Conservation (phyloP, 2,329 filamentous ascomycete genomes). For the Paecilomyces dactylethromorphus region DNA sequence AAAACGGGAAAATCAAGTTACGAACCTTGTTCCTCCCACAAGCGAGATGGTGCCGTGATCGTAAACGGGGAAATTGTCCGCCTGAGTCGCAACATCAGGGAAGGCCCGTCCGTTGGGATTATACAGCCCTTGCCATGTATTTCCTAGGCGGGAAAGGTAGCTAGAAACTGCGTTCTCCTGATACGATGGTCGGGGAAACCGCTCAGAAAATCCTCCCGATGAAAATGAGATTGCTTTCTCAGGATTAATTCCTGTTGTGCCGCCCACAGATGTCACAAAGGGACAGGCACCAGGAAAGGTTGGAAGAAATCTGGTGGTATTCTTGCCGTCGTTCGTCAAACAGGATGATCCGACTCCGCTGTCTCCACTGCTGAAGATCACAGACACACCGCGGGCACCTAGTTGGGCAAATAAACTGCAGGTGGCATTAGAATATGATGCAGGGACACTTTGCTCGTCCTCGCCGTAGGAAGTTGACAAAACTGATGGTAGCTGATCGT, state of each 20-base stretch:
- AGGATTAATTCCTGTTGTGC: slow-evolving; percentile 47
- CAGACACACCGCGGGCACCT: slow-evolving; percentile 58
- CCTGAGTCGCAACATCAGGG: slow-evolving; percentile 58
- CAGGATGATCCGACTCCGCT: slow-evolving; percentile 51
- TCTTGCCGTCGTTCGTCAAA: slow-evolving; percentile 49
- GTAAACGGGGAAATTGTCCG: slow-evolving; percentile 33
- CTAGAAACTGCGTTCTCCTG: slow-evolving; percentile 38
- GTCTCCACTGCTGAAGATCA: slow-evolving; percentile 62
- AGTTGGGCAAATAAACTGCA: slow-evolving; percentile 60
- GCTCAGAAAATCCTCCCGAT: slow-evolving; percentile 43
- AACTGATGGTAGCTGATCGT: slow-evolving; percentile 54
- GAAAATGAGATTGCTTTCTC: slow-evolving; percentile 51
- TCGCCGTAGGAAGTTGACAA: slow-evolving; percentile 67
- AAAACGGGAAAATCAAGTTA: neutral
- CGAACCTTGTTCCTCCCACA: slow-evolving; percentile 44
- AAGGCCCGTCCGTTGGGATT: slow-evolving; percentile 51
- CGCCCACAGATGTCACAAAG: slow-evolving; percentile 58
- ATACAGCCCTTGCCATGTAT: slow-evolving; percentile 40
- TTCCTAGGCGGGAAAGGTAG: slow-evolving; percentile 39
- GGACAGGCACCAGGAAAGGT: slow-evolving; percentile 54
- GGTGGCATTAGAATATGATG: slow-evolving; percentile 52
- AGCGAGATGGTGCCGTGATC: slow-evolving; percentile 28
- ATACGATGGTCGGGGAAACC: slow-evolving; percentile 43
- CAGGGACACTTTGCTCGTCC: slow-evolving; percentile 57
- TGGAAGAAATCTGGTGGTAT: slow-evolving; percentile 46